phyloP scores from a whole-genome alignment of 495 filamentous ascomycete genomes.

The Pseudevernia furfuracea region DNA sequence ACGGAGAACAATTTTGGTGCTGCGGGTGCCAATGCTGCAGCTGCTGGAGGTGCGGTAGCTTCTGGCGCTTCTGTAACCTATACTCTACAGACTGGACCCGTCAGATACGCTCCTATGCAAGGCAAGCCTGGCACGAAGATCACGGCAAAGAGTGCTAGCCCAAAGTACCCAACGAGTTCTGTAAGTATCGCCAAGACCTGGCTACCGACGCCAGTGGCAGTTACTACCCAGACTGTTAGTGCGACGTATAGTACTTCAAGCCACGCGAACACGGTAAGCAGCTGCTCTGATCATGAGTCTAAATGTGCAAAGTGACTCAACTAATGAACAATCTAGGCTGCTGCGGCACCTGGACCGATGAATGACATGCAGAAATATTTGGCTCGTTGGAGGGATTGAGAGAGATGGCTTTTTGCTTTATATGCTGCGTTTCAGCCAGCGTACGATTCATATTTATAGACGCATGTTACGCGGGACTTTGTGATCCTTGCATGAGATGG shows the following conservation, averaged over 20 bases:
- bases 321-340: conserved; percentile 31
- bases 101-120: conserved; percentile 67
- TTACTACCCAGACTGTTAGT: conserved; percentile 54
- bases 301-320: not conserved
- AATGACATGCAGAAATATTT: conserved; percentile 54
- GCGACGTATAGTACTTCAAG: conserved; percentile 49
- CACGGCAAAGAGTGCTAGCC: conserved; percentile 45
- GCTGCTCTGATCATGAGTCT: not conserved
- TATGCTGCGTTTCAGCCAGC: conserved; percentile 16
- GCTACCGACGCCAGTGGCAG: conserved; percentile 46
- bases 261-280: conserved; percentile 59
- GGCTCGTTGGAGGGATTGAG: conserved; percentile 51
- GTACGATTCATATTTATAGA: not conserved
- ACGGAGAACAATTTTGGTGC: conserved; percentile 32
- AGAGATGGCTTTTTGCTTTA: not conserved
- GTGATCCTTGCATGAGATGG: not conserved
- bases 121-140: conserved; percentile 59
- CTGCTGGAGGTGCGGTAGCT: conserved; percentile 31
- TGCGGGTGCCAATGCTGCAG: conserved; percentile 20
- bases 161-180: conserved; percentile 55
- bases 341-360: conserved; percentile 40
- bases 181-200: conserved; percentile 52
- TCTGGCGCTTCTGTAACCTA: conserved; percentile 43
- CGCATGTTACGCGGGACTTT: not conserved
- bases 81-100: conserved; percentile 53